Evolutionary conservation across 2,329 filamentous ascomycete species (phyloP).

Genomic region (Xylaria sp.): DNA sequence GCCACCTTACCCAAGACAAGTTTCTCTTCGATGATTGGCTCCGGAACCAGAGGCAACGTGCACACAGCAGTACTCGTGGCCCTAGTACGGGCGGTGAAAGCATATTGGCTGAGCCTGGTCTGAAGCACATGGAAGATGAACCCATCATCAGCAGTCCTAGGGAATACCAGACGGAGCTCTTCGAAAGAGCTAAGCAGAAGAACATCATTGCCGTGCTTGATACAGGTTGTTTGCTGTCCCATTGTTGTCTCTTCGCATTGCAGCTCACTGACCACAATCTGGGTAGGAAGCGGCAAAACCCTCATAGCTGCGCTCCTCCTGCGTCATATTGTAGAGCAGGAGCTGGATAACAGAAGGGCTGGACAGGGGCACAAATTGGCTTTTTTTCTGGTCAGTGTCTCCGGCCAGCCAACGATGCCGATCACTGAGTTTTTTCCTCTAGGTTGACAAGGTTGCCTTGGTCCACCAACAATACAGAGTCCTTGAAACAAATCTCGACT

Average conservation of each 20-base stretch:
- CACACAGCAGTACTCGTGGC: slow-evolving; percentile 10
- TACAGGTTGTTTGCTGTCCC: slow-evolving; percentile 67
- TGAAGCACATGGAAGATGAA: slow-evolving; percentile 53
- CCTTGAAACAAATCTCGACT: slow-evolving; percentile 81
- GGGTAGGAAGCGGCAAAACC: slow-evolving; percentile 86
- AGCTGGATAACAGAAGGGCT: slow-evolving; percentile 74
- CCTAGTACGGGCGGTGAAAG: neutral
- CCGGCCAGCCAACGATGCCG: neutral
- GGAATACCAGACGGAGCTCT: slow-evolving; percentile 93
- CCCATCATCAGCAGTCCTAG: slow-evolving; percentile 80
- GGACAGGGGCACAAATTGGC: slow-evolving; percentile 73
- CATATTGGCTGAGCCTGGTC: slow-evolving; percentile 5
- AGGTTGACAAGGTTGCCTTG: slow-evolving; percentile 87
- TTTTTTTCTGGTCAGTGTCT: slow-evolving; percentile 79
- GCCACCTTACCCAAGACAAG: slow-evolving; percentile 24
- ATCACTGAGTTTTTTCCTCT: slow-evolving; percentile 11
- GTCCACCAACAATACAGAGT: slow-evolving; percentile 91
- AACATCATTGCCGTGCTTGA: slow-evolving; percentile 95
- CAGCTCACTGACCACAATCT: slow-evolving; percentile 28
- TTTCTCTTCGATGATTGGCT: slow-evolving; percentile 33
- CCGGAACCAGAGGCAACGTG: slow-evolving; percentile 30
- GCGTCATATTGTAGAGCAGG: slow-evolving; percentile 78
- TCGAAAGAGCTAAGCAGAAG: slow-evolving; percentile 82
- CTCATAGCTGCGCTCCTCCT: slow-evolving; percentile 92
- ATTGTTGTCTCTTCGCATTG: neutral